Conservation (phyloP, 768 basidiomycete species). For the Suillus bovinus region DNA sequence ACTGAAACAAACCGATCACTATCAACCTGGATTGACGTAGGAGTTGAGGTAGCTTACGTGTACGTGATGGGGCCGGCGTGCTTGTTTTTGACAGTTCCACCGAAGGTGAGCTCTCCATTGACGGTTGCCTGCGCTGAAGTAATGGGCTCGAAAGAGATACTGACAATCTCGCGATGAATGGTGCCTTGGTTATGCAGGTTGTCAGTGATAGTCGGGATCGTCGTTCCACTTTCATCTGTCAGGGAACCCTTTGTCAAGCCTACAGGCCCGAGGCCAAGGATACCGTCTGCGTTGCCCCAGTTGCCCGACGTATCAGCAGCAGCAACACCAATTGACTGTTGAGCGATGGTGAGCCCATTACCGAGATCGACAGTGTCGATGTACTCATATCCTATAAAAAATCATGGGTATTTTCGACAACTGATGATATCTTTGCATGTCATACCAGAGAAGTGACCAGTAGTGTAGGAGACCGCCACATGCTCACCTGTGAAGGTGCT, state of each 20-base stretch:
- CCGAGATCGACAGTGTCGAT: slow-evolving; percentile 60
- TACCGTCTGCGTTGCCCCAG: slow-evolving; percentile 63
- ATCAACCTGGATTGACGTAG: neutral
- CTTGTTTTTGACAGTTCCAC: slow-evolving; percentile 20
- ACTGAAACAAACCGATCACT: no score
- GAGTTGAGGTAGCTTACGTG: slow-evolving; percentile 31
- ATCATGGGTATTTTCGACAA: neutral
- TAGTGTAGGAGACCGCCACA: slow-evolving; percentile 59
- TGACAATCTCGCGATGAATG: slow-evolving; percentile 44
- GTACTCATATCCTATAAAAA: slow-evolving; percentile 38
- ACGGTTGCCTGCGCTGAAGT: slow-evolving; percentile 14
- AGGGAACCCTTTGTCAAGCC: slow-evolving; percentile 48
- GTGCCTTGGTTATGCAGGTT: slow-evolving; percentile 44
- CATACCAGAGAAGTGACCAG: slow-evolving; percentile 57
- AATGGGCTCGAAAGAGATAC: slow-evolving; percentile 55
- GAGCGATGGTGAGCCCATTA: slow-evolving; percentile 48
- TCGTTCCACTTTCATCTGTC: slow-evolving; percentile 1
- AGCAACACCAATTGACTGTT: slow-evolving; percentile 69
- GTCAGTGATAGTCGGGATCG: slow-evolving; percentile 58
- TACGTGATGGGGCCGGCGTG: slow-evolving; percentile 42
- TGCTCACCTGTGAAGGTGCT: slow-evolving; percentile 44
- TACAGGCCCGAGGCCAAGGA: slow-evolving; percentile 64
- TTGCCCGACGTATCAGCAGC: slow-evolving; percentile 43
- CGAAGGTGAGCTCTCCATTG: no score
- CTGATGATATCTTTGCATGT: no score